Evolutionary conservation across 495 filamentous ascomycete species (phyloP).

Genomic region (Tuber brumale): DNA sequence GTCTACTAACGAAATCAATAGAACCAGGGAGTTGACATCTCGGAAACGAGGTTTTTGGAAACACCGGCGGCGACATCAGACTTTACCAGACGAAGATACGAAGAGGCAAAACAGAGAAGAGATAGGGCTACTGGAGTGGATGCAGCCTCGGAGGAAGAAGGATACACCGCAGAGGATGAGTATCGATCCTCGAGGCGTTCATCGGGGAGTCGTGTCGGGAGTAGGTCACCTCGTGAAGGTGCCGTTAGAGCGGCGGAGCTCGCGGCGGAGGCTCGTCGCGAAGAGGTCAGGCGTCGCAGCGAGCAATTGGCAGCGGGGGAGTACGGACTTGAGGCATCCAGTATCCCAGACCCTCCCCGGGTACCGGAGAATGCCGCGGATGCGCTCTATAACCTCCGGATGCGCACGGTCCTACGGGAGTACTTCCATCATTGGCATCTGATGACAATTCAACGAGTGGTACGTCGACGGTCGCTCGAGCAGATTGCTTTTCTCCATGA

Average conservation of each 20-base stretch:
- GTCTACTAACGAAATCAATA: slow-evolving; percentile 3
- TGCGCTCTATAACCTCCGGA: slow-evolving; percentile 26
- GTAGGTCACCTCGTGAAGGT: slow-evolving; percentile 26
- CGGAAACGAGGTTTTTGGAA: slow-evolving; percentile 30
- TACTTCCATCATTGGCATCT: slow-evolving; percentile 36
- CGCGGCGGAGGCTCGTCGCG: slow-evolving; percentile 24
- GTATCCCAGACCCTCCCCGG: slow-evolving; percentile 14
- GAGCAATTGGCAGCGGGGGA: slow-evolving; percentile 14
- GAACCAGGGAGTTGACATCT: slow-evolving; percentile 28
- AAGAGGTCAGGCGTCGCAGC: slow-evolving; percentile 26
- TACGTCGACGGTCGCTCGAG: slow-evolving; percentile 24
- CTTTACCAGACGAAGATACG: slow-evolving; percentile 36
- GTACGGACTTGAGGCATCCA: slow-evolving; percentile 11
- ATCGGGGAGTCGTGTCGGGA: neutral
- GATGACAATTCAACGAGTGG: slow-evolving; percentile 32
- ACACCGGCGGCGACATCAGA: slow-evolving; percentile 28
- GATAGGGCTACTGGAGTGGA: slow-evolving; percentile 21
- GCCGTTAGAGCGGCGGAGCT: slow-evolving; percentile 32
- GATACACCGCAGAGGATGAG: slow-evolving; percentile 33
- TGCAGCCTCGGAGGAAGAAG: slow-evolving; percentile 15
- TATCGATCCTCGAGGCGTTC: slow-evolving; percentile 5
- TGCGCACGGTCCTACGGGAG: slow-evolving; percentile 23
- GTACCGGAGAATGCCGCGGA: slow-evolving; percentile 30
- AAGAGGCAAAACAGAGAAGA: slow-evolving; percentile 30
- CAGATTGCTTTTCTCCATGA: slow-evolving; percentile 12